phyloP scores from a whole-genome alignment of 352 stramenopile species.

The Nothophytophthora sp. region DNA sequence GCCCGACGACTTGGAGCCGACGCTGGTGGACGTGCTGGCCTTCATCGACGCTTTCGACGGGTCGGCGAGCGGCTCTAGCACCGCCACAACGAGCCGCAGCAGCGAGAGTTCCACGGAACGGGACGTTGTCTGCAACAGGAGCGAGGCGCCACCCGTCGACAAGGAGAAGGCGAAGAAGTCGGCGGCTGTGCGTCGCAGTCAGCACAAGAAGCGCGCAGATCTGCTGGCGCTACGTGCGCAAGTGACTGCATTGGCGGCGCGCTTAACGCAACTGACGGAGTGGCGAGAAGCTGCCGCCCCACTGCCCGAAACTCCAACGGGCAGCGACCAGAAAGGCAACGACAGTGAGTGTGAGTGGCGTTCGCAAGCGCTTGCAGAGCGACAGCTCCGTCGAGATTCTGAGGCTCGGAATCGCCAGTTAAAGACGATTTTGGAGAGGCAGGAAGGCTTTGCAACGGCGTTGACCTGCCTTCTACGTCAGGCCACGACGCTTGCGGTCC shows the following conservation, averaged over 20 bases:
- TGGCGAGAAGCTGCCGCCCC: background rate
- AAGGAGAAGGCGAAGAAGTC: slow-evolving; percentile 23
- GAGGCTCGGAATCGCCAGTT: slow-evolving; percentile 12
- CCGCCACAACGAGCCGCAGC: background rate
- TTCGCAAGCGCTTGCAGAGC: slow-evolving; percentile 10
- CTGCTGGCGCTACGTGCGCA: slow-evolving; percentile 18
- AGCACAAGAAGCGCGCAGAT: slow-evolving; percentile 27
- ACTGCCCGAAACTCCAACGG: background rate
- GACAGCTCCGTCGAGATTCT: slow-evolving; percentile 8
- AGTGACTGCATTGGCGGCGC: slow-evolving; percentile 7
- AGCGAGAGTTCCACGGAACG: too few relatives aligned
- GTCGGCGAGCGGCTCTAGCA: slow-evolving; percentile 2
- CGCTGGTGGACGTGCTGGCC: slow-evolving; percentile 22
- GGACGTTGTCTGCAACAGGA: background rate
- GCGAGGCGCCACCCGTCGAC: slow-evolving; percentile 1
- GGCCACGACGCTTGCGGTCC: slow-evolving; percentile 8
- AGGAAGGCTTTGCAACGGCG: slow-evolving; percentile 9
- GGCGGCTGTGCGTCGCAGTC: slow-evolving; percentile 16
- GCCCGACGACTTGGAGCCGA: slow-evolving; percentile 26
- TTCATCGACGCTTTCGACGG: slow-evolving; percentile 28
- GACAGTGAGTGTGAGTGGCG: slow-evolving; percentile 7
- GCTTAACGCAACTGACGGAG: slow-evolving; percentile 10
- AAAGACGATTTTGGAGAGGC: slow-evolving; percentile 6
- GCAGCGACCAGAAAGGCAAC: slow-evolving; percentile 3
- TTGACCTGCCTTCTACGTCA: slow-evolving; percentile 6